Evolutionary conservation across 2,329 filamentous ascomycete species (phyloP).

Genomic region (Pseudocercospora crystallina): DNA sequence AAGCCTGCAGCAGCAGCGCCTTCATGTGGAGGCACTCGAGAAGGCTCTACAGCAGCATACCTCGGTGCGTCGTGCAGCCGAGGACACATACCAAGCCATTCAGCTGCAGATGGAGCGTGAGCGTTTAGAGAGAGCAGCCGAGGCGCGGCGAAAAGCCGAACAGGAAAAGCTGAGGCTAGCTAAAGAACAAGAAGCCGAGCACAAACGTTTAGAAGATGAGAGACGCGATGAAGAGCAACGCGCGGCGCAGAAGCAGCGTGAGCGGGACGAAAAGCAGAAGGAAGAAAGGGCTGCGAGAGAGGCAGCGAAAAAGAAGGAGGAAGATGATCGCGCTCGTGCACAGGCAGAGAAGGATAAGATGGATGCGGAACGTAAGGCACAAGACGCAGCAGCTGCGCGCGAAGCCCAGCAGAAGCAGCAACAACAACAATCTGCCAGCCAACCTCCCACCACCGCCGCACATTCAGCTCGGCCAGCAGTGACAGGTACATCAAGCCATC

Average conservation of each 20-base stretch:
- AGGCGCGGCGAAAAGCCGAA: slow-evolving; percentile 13
- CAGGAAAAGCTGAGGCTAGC: slow-evolving; percentile 16
- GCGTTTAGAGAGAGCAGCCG: slow-evolving; percentile 12
- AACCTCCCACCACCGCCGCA: too few species aligned
- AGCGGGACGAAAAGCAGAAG: slow-evolving; percentile 10
- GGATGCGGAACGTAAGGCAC: background rate
- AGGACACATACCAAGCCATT: slow-evolving; percentile 16
- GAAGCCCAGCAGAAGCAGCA: slow-evolving; percentile 6
- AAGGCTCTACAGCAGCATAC: slow-evolving; percentile 20
- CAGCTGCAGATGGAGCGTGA: slow-evolving; percentile 18
- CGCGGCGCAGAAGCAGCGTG: slow-evolving; percentile 6
- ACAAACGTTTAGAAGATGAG: slow-evolving; percentile 7
- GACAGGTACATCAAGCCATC: background rate
- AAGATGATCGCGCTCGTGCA: slow-evolving; percentile 4
- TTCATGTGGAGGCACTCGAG: slow-evolving; percentile 22
- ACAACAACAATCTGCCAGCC: background rate
- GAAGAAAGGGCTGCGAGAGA: slow-evolving; percentile 6
- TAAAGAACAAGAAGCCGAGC: slow-evolving; percentile 10
- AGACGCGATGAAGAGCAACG: slow-evolving; percentile 11
- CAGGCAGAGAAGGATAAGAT: slow-evolving; percentile 1
- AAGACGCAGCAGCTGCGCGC: slow-evolving; percentile 13
- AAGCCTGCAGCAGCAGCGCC: slow-evolving; percentile 17
- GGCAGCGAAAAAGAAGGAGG: slow-evolving; percentile 1
- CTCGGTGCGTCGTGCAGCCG: slow-evolving; percentile 17
- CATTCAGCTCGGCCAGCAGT: background rate